phyloP scores from a whole-genome alignment of 306 rosid species.

The Rosa lucieae region DNA sequence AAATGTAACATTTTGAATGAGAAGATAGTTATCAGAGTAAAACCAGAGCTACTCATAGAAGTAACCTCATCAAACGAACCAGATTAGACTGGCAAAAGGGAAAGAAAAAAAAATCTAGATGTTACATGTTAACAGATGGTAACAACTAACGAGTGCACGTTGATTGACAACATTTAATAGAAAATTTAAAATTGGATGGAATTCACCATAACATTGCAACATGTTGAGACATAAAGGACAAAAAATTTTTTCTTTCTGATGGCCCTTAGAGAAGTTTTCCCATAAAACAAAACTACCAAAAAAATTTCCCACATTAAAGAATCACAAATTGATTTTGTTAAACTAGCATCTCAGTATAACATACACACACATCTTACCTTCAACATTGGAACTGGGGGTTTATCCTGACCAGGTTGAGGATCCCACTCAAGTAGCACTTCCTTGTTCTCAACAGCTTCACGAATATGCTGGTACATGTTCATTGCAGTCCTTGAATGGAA shows the following conservation, averaged over 20 bases:
- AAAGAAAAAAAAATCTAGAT: not conserved
- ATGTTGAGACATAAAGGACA: not conserved
- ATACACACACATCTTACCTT: slow-evolving; percentile 51
- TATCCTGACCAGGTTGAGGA: slow-evolving; percentile 90
- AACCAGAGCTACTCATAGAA: not conserved
- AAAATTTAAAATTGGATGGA: not conserved
- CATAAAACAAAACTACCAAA: not conserved
- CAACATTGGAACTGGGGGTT: slow-evolving; percentile 90
- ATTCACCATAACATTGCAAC: not conserved
- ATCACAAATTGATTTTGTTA: not conserved
- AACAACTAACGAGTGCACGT: not conserved
- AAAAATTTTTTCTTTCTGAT: not conserved
- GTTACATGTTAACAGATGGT: not conserved
- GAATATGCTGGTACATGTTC: slow-evolving; percentile 96
- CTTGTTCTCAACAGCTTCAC: slow-evolving; percentile 69
- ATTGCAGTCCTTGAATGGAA: slow-evolving; percentile 97
- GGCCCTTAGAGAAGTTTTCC: not conserved
- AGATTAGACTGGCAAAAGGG: slow-evolving; percentile 3
- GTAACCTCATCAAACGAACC: slow-evolving; percentile 8
- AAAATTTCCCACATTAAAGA: not conserved
- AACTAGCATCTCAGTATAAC: not conserved
- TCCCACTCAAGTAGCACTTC: slow-evolving; percentile 95
- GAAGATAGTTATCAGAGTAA: not conserved
- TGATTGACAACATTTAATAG: not conserved
- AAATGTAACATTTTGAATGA: not conserved